Evolutionary conservation across 2,329 filamentous ascomycete species (phyloP).

Genomic region (Remersonia thermophila): DNA sequence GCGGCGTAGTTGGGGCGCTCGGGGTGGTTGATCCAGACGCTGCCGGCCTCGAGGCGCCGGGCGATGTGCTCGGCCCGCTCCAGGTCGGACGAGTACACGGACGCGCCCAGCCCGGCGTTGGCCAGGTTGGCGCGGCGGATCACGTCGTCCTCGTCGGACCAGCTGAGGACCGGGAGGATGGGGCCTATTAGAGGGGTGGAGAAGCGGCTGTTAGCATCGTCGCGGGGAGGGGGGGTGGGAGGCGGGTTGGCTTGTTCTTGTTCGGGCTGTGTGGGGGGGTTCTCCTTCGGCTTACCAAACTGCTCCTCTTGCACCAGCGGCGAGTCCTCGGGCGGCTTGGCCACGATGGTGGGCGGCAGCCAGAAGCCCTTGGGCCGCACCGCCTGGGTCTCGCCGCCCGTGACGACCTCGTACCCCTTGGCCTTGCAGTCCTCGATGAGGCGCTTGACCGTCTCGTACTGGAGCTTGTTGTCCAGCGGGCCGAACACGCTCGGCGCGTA

Average conservation of each 20-base stretch:
- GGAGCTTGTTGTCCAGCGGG: slow-evolving; percentile 53
- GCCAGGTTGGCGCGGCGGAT: slow-evolving; percentile 41
- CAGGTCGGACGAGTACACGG: slow-evolving; percentile 44
- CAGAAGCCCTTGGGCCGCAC: slow-evolving; percentile 34
- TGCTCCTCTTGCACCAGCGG: slow-evolving; percentile 46
- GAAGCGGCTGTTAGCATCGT: too few species aligned
- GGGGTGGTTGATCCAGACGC: slow-evolving; percentile 44
- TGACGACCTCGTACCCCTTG: slow-evolving; percentile 38
- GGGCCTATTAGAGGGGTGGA: slow-evolving; percentile 33
- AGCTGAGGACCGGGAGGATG: slow-evolving; percentile 50
- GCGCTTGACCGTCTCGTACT: slow-evolving; percentile 46
- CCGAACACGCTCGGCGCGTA: slow-evolving; percentile 32
- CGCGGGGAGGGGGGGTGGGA: too few species aligned
- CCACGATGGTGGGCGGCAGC: slow-evolving; percentile 46
- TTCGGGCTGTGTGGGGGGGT: too few species aligned
- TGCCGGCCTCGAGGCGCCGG: slow-evolving; percentile 41
- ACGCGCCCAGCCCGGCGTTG: slow-evolving; percentile 42
- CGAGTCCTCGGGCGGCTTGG: slow-evolving; percentile 42
- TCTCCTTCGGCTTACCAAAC: slow-evolving; percentile 45
- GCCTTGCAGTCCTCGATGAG: slow-evolving; percentile 44
- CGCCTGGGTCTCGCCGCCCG: slow-evolving; percentile 31
- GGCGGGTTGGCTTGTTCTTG: too few species aligned
- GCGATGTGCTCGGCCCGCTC: slow-evolving; percentile 39
- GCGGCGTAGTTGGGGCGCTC: slow-evolving; percentile 22
- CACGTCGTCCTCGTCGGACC: slow-evolving; percentile 48